These are phyloP conservation scores for Pseudozyma hubeiensis DNA, from an alignment of 1,284 basidiomycete species.

Conservation along the genomic window DNA sequence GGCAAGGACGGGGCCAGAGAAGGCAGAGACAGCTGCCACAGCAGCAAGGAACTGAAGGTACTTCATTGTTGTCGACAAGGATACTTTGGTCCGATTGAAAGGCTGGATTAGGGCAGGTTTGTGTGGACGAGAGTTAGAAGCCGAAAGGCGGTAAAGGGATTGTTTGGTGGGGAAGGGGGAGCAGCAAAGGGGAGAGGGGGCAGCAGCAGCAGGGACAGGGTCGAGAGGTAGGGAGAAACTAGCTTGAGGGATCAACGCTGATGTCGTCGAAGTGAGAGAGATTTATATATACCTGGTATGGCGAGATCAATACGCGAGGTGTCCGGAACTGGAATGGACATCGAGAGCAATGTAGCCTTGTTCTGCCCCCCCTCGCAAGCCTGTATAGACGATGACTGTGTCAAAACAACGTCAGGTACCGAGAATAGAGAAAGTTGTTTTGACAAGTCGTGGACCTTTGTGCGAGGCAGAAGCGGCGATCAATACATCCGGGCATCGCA, in stretches of 20 bases:
- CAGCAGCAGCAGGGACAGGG: constrained; percentile 42
- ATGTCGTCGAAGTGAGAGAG: constrained; percentile 1
- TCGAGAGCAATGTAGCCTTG: background rate
- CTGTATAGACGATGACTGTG: constrained; percentile 1
- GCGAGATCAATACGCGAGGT: constrained; percentile 16
- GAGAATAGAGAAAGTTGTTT: background rate
- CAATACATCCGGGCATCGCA: constrained; percentile 4
- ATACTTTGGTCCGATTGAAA: constrained; percentile 3
- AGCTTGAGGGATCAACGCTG: constrained; percentile 33
- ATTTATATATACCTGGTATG: constrained; percentile 28
- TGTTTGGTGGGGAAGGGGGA: constrained; percentile 18
- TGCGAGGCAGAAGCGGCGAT: constrained; percentile 7
- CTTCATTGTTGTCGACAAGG: constrained; percentile 36
- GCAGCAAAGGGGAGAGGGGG: constrained; percentile 22
- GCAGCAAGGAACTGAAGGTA: constrained; percentile 55
- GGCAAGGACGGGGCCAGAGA: constrained; percentile 44
- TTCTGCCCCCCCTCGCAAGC: background rate
- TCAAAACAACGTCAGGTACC: constrained; percentile 42
- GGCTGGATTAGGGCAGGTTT: constrained; percentile 12
- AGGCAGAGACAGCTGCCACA: constrained; percentile 49
- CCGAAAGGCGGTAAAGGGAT: constrained; percentile 13
- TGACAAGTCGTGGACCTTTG: constrained; percentile 9
- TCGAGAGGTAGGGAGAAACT: constrained; percentile 30
- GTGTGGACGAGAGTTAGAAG: constrained; percentile 11
- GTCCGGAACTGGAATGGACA: constrained; percentile 6